A percentile compares a stretch with the other conserved stretches of the same genome.
These are phyloP conservation scores for Naegleria fowleri DNA, from an alignment of 208 protist species.

Conservation along the genomic window DNA sequence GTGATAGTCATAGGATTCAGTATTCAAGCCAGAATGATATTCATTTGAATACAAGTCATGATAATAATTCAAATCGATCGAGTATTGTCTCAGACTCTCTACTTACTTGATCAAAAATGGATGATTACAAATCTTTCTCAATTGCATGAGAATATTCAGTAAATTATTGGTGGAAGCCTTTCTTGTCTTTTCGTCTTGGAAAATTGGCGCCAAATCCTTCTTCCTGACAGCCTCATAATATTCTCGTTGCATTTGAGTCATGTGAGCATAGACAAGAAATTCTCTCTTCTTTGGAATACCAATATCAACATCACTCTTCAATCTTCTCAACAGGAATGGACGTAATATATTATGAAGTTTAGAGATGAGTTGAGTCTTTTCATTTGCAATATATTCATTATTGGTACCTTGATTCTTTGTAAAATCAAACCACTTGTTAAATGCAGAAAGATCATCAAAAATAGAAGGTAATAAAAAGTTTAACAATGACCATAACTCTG, in stretches of 20 bases:
- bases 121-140: conserved; percentile 54
- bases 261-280: conserved; percentile 48
- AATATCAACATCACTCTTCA: conserved; percentile 85
- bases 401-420: conserved; percentile 63
- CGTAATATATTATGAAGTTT: conserved; percentile 81
- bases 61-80: too few relatives aligned
- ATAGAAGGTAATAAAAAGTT: conserved; percentile 85
- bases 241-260: conserved; percentile 54
- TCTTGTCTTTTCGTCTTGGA: conserved; percentile 13
- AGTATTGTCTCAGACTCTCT: conserved; percentile 29
- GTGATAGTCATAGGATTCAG: too few relatives aligned
- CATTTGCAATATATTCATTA: not conserved
- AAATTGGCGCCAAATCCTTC: conserved; percentile 19
- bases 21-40: too few relatives aligned
- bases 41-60: too few relatives aligned
- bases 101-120: conserved; percentile 47
- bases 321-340: conserved; percentile 89
- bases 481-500: conserved; percentile 89
- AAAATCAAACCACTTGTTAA: conserved; percentile 82
- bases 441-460: conserved; percentile 70
- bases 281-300: conserved; percentile 74
- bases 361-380: conserved; percentile 51
- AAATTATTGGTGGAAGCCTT: not conserved
- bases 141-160: conserved; percentile 34
- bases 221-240: conserved; percentile 37